Base-by-base conservation (phyloP, 2,329 filamentous ascomycete genomes). In the Ophiostoma angusticollis region DNA sequence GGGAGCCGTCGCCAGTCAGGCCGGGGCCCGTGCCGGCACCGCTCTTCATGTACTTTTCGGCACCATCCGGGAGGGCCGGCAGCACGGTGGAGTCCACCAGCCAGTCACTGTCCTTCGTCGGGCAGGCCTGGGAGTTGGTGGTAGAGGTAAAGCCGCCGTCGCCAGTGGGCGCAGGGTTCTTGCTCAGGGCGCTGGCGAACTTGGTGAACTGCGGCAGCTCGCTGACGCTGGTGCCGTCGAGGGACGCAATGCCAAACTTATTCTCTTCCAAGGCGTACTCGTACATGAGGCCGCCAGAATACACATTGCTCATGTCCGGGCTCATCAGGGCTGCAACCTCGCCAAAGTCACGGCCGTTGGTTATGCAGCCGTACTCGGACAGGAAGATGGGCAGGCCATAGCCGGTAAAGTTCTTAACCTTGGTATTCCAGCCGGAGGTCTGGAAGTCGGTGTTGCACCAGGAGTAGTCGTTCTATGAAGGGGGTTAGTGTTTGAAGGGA, bases 201-300 rank as follows among this genome's bases (percentile, higher is more conserved):
- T 60, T 60, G 33, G 61, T 57, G 60, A 79, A 93, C 53, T 89
- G 83, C 29, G 59, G 46, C 24, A 68, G 61, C 47, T 80, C 71
- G 23, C 62, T 63, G 42, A 82, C 70, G 21, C 59, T 60, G 55
- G 59, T 52, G 46, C 68, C 71, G 33, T 59, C 54, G 53, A 91
- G 66, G 42, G 73, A 62, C 55, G 87, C 85, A 43, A 93, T 78
- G 47, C 87, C 89, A 60, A 78, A 96, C 32, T 78, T 69, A 63
- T 78, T 84, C 45, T 70, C 68, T 61, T 93, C 85, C 54, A 81
- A 64, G 9, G 82, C 79, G 68, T 94, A 98, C 63, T 96, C 87
- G 65, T 95, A 98, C 59, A 95, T 83, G 28, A 98, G 74, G 58
- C 91, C 91, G 53, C 91, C 91, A 29, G 87, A 95, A 73, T 94